phyloP scores from a whole-genome alignment of 371 early-diverging fungal species.

The Massospora cicadina region DNA sequence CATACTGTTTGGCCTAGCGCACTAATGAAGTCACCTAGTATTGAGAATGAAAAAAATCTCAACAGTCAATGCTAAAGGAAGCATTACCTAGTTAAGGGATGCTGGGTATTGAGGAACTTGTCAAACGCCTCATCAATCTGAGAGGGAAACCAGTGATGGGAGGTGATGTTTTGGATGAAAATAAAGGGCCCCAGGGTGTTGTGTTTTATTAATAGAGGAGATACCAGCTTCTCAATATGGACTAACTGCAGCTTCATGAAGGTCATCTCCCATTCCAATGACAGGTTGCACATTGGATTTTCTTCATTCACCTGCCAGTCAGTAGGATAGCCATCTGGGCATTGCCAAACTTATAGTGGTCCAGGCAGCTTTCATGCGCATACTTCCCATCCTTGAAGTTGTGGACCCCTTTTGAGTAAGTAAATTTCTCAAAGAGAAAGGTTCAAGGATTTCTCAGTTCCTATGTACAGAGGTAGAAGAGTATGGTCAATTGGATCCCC shows the following conservation, averaged over 20 bases:
- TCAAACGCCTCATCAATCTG: slow-evolving; percentile 6
- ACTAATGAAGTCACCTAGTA: too few species aligned
- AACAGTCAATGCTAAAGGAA: too few species aligned
- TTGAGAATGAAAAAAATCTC: too few species aligned
- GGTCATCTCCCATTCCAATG: slow-evolving; percentile 9
- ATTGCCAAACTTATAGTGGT: slow-evolving; percentile 28
- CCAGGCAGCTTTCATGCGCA: slow-evolving; percentile 69
- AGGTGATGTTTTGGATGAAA: neutral
- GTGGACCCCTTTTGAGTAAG: slow-evolving; percentile 81
- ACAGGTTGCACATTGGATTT: neutral
- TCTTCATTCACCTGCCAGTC: neutral
- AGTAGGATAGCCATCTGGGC: slow-evolving; percentile 6
- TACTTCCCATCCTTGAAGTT: slow-evolving; percentile 63
- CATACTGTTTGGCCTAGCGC: too few species aligned
- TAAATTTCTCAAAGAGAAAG: slow-evolving; percentile 64
- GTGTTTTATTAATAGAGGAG: neutral
- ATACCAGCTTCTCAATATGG: neutral
- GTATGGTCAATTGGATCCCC: slow-evolving; percentile 36
- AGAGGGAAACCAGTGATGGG: slow-evolving; percentile 1
- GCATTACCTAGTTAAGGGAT: neutral
- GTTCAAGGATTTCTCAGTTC: slow-evolving; percentile 56
- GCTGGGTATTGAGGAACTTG: neutral
- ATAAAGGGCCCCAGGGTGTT: slow-evolving; percentile 4
- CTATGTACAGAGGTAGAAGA: slow-evolving; percentile 74
- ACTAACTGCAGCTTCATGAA: slow-evolving; percentile 6